Evolutionary conservation across 768 basidiomycete genomes (phyloP).

Genomic region (Naganishia kalamii): DNA sequence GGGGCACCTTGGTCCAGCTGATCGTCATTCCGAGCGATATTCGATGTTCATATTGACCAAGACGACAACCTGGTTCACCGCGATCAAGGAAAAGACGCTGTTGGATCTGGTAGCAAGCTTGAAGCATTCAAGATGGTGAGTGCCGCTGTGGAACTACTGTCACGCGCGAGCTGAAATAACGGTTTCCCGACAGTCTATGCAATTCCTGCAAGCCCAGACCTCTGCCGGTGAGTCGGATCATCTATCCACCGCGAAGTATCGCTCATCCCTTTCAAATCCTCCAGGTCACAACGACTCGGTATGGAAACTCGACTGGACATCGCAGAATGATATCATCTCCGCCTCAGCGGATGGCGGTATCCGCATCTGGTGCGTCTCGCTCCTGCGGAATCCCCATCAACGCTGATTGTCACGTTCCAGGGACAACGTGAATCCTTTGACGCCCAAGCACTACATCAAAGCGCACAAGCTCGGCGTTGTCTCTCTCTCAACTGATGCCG

Average conservation of each 20-base stretch:
- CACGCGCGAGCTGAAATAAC: neutral
- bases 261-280: neutral
- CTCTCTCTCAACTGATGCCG: conserved; percentile 64
- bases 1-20: no score
- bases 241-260: neutral
- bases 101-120: no score
- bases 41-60: no score
- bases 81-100: no score
- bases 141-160: neutral
- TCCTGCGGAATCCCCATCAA: neutral
- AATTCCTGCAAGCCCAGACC: conserved; percentile 23
- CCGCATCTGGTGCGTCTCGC: conserved; percentile 27
- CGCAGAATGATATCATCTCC: conserved; percentile 36
- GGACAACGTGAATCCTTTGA: conserved; percentile 56
- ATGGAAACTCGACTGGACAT: conserved; percentile 43
- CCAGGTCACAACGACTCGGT: conserved; percentile 42
- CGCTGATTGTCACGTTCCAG: neutral
- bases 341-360: conserved; percentile 43
- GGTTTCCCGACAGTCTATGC: conserved; percentile 19
- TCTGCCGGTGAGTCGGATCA: conserved; percentile 14
- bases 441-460: conserved; percentile 56
- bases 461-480: conserved; percentile 81
- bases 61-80: no score
- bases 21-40: no score
- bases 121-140: neutral